These are phyloP conservation scores for Draba incana DNA, from an alignment of 345 rosid species.

Conservation along the genomic window DNA sequence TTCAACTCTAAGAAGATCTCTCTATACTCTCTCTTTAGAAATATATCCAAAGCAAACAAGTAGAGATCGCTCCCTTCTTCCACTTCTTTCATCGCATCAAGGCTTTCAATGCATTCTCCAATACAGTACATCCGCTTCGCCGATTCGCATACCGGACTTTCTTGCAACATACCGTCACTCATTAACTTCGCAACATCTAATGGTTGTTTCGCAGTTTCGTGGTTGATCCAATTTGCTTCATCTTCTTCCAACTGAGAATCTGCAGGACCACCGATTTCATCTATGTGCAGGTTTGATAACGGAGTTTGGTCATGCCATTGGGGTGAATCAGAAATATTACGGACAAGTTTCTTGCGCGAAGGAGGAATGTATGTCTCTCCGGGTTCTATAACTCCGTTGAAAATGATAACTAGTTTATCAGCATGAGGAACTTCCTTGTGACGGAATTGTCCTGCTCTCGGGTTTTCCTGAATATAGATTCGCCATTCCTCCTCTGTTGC, in stretches of 20 bases:
- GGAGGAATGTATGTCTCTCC: slow-evolving; percentile 45
- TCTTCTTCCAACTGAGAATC: slow-evolving; percentile 32
- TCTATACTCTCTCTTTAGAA: slow-evolving; percentile 58
- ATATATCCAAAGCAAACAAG: slow-evolving; percentile 56
- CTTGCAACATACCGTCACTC: slow-evolving; percentile 40
- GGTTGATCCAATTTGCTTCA: slow-evolving; percentile 3
- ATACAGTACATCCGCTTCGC: slow-evolving; percentile 45
- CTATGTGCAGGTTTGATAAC: slow-evolving; percentile 26
- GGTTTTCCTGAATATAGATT: slow-evolving; percentile 46
- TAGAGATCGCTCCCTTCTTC: slow-evolving; percentile 56
- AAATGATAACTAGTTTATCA: slow-evolving; percentile 50
- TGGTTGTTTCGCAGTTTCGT: background rate
- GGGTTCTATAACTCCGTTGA: slow-evolving; percentile 41
- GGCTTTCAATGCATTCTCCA: slow-evolving; percentile 58
- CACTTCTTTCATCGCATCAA: slow-evolving; percentile 50
- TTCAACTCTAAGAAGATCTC: slow-evolving; percentile 58
- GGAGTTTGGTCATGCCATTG: slow-evolving; percentile 26
- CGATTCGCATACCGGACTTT: slow-evolving; percentile 36
- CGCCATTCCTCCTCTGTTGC: slow-evolving; percentile 53
- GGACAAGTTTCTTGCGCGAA: slow-evolving; percentile 33
- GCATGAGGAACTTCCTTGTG: slow-evolving; percentile 49
- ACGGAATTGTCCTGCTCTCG: slow-evolving; percentile 51
- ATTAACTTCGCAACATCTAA: slow-evolving; percentile 33
- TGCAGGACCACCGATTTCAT: slow-evolving; percentile 34
- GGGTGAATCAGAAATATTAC: slow-evolving; percentile 29